Base-by-base conservation (phyloP, 2,329 filamentous ascomycete species). In the Epichloe glyceriae region DNA sequence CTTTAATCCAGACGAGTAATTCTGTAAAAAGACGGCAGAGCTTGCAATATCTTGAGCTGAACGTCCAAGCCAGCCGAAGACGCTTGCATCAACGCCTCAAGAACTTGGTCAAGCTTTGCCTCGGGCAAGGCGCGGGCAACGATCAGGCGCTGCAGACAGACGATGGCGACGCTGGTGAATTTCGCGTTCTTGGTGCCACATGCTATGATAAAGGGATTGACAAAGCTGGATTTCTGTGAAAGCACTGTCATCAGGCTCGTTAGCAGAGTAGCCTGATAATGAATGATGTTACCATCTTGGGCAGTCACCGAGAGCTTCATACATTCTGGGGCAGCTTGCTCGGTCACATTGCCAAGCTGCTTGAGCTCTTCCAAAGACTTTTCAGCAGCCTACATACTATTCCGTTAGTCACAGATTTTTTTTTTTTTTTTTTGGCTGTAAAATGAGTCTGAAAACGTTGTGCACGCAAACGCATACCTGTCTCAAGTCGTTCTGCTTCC, bases 11-110 rank as follows among this genome's bases (percentile, higher is more conserved):
- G 78, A 75, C 0, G 87, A 81, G 67, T 97, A 97, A 60, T 95
- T 95, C 58, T 96, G 90, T 22, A 97, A 70, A 37, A 69, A 1
- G 89, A 88, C 4, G 93, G 93, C 15, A 98, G 70, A 1, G 89
- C 88, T 65, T 98, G 93, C 14, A 98, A 72, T 49, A 97, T 93
- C 67, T 97, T 97, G 57, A 98, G 79, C 63, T 98, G 93, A 3
- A 96, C 86, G 69, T 98, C 93, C 53, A 95, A 70, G 14, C 80
- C 73, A 62, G 88, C 85, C 65, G 73, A 89, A 57, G 87, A 85
- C 46, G 87, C 90, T 64, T 95, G 87, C 63, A 85, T 85, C 58
- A 98, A 76, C 7, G 90, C 89, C 61, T 94, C 86, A 3, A 98
- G 75, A 14, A 95, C 85, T 64, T 95, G 89, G 63, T 83, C 85